phyloP scores from a whole-genome alignment of 192 early-diverging fungal genomes.

The Allomyces arbusculus region DNA sequence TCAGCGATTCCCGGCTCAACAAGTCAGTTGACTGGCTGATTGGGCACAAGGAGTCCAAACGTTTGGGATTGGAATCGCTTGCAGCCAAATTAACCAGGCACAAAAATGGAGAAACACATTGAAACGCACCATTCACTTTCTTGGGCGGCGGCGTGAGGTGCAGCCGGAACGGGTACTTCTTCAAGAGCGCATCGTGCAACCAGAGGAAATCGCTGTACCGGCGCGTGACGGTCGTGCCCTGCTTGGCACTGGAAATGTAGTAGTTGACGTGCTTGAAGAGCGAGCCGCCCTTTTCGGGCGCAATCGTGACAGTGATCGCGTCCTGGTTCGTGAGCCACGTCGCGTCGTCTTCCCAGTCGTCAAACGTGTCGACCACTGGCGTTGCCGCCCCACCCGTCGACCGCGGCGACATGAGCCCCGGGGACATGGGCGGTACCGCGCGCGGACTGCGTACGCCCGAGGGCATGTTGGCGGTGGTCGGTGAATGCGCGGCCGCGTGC shows the following conservation, averaged over 20 bases:
- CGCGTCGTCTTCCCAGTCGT: background rate
- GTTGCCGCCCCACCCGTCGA: background rate
- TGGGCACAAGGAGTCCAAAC: background rate
- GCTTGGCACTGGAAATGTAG: conserved; percentile 22
- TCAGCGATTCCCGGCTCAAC: background rate
- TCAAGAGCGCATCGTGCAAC: conserved; percentile 55
- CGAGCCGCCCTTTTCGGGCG: conserved; percentile 34
- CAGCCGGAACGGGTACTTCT: conserved; percentile 62
- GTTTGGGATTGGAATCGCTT: background rate
- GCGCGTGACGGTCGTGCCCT: conserved; percentile 36
- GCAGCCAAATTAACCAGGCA: background rate
- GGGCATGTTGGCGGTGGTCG: background rate
- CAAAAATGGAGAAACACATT: background rate
- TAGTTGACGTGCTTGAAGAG: conserved; percentile 78
- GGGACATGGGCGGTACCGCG: background rate
- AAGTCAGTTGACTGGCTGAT: background rate
- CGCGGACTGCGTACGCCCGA: background rate
- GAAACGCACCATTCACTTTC: conserved; percentile 45
- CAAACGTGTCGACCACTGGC: background rate
- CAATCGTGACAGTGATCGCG: conserved; percentile 21
- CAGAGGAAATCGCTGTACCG: conserved; percentile 85
- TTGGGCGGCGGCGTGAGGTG: conserved; percentile 74
- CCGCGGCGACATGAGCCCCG: background rate
- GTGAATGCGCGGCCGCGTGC: background rate
- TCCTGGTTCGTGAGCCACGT: conserved; percentile 12